phyloP scores from a whole-genome alignment of 352 stramenopile species.

The Phytophthora macrochlamydospora region DNA sequence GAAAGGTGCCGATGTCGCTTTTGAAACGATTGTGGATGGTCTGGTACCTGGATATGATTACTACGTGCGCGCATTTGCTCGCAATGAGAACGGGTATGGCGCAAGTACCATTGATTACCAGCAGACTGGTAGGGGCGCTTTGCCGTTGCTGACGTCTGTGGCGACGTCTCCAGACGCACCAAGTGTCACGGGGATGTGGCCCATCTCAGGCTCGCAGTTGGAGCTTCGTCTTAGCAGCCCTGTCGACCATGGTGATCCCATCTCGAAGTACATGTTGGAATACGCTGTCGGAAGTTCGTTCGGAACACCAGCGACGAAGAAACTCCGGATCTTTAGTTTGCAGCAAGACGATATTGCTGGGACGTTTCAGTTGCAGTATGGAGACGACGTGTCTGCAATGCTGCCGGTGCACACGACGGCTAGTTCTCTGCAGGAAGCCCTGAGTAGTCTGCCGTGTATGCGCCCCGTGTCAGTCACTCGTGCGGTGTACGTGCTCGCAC shows the following conservation, averaged over 20 bases:
- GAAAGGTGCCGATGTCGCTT: constrained; percentile 64
- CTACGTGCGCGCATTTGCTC: constrained; percentile 66
- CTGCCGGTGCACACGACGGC: constrained; percentile 61
- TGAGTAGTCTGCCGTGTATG: constrained; percentile 54
- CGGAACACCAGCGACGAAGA: constrained; percentile 51
- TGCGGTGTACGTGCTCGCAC: constrained; percentile 52
- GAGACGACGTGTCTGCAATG: constrained; percentile 47
- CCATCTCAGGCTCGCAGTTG: constrained; percentile 64
- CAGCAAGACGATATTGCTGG: constrained; percentile 61
- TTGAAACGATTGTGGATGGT: constrained; percentile 66
- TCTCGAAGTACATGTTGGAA: constrained; percentile 67
- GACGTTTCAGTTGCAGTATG: constrained; percentile 76
- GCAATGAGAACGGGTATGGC: constrained; percentile 75
- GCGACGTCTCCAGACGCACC: constrained; percentile 40
- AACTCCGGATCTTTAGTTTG: constrained; percentile 49
- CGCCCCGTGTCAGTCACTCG: constrained; percentile 57
- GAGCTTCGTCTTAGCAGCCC: constrained; percentile 39
- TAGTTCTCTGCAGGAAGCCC: constrained; percentile 27
- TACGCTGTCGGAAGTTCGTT: constrained; percentile 59
- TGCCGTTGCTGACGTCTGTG: constrained; percentile 50
- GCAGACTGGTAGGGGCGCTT: constrained; percentile 52
- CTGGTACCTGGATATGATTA: constrained; percentile 52
- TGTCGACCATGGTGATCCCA: constrained; percentile 30
- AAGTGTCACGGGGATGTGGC: constrained; percentile 46
- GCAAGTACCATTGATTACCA: constrained; percentile 64